Conservation (phyloP, 2,329 filamentous ascomycete genomes). For the Cordyceps tenuipes region DNA sequence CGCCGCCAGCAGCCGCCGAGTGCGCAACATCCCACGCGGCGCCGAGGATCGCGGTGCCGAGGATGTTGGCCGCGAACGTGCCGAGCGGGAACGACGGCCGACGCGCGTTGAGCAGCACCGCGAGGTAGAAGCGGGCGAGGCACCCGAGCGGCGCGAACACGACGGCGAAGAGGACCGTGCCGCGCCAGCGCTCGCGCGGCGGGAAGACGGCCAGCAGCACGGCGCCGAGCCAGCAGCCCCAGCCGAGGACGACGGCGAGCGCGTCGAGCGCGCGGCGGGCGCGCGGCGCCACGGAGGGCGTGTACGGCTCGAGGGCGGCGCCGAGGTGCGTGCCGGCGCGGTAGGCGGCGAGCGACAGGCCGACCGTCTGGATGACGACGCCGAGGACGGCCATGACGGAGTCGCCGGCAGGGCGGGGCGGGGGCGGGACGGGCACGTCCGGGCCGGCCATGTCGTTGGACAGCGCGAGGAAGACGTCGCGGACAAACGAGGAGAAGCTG, state of each 20-base stretch:
- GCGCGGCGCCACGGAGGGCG: conserved; percentile 48
- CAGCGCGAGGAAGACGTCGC: conserved; percentile 70
- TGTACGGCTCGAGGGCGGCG: conserved; percentile 46
- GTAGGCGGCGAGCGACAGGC: conserved; percentile 61
- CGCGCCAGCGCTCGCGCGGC: conserved; percentile 67
- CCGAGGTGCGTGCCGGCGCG: conserved; percentile 70
- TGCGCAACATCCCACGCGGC: conserved; percentile 76
- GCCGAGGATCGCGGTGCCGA: conserved; percentile 66
- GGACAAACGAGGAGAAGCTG: conserved; percentile 78
- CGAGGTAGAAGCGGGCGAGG: conserved; percentile 64
- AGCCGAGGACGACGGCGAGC: conserved; percentile 54
- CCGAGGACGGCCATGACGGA: conserved; percentile 75
- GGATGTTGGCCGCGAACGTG: conserved; percentile 74
- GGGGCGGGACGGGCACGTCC: conserved; percentile 17
- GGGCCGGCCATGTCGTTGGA: conserved; percentile 56
- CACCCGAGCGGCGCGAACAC: conserved; percentile 79
- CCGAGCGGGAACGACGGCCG: conserved; percentile 68
- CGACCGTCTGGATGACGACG: conserved; percentile 63
- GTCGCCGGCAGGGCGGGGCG: conserved; percentile 53
- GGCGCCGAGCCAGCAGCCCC: conserved; percentile 70
- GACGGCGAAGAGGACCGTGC: conserved; percentile 64
- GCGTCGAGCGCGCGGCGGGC: conserved; percentile 57
- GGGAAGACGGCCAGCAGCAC: conserved; percentile 64
- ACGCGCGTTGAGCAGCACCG: conserved; percentile 60
- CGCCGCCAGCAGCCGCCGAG: conserved; percentile 34